Conservation (phyloP, 306 rosid genomes). For the Urtica urens region DNA sequence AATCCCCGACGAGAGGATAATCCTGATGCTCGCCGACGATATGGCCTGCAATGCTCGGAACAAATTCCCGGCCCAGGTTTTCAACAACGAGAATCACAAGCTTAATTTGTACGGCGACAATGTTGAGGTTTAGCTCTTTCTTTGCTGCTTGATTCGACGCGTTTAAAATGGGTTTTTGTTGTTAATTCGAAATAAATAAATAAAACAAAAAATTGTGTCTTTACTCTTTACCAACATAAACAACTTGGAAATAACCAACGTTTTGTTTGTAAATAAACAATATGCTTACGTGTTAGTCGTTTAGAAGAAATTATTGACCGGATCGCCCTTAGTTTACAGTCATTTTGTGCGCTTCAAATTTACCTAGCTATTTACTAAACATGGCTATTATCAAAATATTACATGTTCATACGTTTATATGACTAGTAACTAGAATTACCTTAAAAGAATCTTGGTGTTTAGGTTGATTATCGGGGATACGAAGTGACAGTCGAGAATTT, state of each 20-base stretch:
- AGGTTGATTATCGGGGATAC: constrained; percentile 99
- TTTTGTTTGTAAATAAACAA: too few species aligned
- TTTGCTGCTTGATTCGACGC: background rate
- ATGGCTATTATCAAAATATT: too few species aligned
- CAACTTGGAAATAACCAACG: too few species aligned
- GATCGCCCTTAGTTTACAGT: too few species aligned
- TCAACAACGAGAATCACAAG: constrained; percentile 87
- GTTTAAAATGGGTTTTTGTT: background rate
- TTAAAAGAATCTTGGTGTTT: constrained; percentile 22
- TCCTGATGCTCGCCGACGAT: constrained; percentile 95
- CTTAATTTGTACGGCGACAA: constrained; percentile 92
- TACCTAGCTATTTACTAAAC: too few species aligned
- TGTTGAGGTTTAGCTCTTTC: constrained; percentile 59
- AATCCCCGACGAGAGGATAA: constrained; percentile 96
- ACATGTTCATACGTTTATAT: too few species aligned
- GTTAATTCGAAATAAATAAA: background rate
- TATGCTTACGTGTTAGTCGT: too few species aligned
- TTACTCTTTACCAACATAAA: too few species aligned
- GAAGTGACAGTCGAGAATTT: constrained; percentile 88
- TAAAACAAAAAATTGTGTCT: too few species aligned
- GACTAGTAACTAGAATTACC: too few species aligned
- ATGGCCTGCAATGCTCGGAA: constrained; percentile 97
- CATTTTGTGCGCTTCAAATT: too few species aligned
- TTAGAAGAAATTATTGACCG: too few species aligned
- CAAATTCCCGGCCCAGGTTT: constrained; percentile 92